Conservation (phyloP, 2,329 filamentous ascomycete species). For the Ascochyta lentis region DNA sequence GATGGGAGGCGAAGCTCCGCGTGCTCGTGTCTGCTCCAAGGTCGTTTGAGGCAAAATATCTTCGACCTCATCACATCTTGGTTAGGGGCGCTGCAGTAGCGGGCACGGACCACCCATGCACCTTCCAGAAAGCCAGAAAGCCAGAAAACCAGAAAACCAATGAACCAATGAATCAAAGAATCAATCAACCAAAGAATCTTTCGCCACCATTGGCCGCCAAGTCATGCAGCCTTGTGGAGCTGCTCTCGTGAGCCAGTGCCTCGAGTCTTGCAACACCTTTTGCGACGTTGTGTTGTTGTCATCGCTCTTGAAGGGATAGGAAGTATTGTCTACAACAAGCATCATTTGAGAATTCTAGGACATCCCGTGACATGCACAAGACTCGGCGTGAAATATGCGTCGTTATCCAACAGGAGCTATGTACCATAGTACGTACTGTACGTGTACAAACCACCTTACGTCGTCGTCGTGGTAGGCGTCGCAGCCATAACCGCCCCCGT, state of each 20-base stretch:
- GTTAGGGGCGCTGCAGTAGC: neutral
- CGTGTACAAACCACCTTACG: neutral
- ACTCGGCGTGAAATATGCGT: neutral
- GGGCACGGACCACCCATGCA: neutral
- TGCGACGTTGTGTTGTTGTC: neutral
- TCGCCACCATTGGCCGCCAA: too few species aligned
- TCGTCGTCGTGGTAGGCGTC: neutral
- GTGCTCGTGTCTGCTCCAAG: neutral
- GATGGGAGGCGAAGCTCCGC: slow-evolving; percentile 7
- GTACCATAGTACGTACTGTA: too few species aligned
- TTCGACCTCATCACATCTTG: slow-evolving; percentile 4
- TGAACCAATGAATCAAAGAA: too few species aligned
- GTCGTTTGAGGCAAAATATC: slow-evolving; percentile 3
- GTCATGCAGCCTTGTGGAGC: too few species aligned
- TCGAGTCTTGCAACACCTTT: neutral
- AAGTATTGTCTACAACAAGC: neutral
- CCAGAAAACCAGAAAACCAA: too few species aligned
- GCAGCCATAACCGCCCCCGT: neutral
- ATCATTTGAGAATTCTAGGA: neutral
- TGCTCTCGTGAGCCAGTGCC: slow-evolving; percentile 1
- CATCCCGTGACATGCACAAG: neutral
- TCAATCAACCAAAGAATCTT: too few species aligned
- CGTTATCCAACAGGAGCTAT: neutral
- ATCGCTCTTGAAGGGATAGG: neutral
- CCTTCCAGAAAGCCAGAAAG: neutral